Base-by-base conservation (phyloP, 371 early-diverging fungal species). In the Lichtheimia ornata region DNA sequence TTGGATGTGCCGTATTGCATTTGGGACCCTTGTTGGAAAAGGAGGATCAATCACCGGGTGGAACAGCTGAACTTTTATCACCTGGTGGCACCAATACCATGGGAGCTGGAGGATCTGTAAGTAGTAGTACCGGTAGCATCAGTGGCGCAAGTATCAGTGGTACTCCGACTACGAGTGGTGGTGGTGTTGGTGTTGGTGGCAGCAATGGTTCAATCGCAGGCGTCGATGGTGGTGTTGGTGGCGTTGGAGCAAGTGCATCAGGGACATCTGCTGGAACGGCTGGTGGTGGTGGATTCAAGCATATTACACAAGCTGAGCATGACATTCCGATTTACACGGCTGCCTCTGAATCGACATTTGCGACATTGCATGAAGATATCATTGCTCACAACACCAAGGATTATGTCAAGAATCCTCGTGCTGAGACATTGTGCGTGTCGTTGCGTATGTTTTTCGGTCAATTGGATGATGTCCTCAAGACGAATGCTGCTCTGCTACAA, bases 1-100 rank as follows among this genome's bases (percentile, higher is more conserved):
- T 86, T 81, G 89, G 90, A 0, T 87, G 84, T 68, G 87, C 87
- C 3, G 83, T 87, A 0, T 61, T 87, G 4, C 78, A 84, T 43
- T 44, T 91, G 15, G 79, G 71, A 30, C 65, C 71, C 4, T 55
- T 83, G 20, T 53, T 83, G 22, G 66, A 73, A 56, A 58, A 62
- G 25, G 47, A 44, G 35, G 65, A 67, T 42, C 53, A 50, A 25
- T 56, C 56, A 18, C 63, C 63, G 9, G 49, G 54, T 5, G 63
- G 57, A 15, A 28, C 51, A 14, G 30, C 50, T 20, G 60, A 45
- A 25, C 45, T 57, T 53, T 53, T 53, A 25, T 52, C 56, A 57
- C 56, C 51, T 7, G 40, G 20, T 7, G 56, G 56, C 15, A 40
- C 58, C 5, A 27, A 53, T 17, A 27, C 56, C 42, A 52, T 61